Conservation (phyloP, 2,329 filamentous ascomycete genomes). For the Alternaria gansuensis region DNA sequence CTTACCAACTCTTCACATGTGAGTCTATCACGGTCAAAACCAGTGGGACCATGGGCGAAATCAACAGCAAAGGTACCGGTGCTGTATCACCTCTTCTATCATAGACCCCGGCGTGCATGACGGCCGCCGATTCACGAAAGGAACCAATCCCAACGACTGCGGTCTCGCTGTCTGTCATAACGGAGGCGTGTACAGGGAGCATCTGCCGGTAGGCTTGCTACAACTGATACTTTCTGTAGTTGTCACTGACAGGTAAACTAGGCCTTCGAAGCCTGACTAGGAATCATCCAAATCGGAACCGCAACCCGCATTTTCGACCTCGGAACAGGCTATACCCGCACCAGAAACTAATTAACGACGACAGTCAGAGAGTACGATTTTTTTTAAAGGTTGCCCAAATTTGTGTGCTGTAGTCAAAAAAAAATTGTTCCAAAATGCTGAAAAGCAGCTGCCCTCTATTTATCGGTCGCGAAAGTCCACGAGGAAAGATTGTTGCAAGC, state of each 20-base stretch:
- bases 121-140: background rate
- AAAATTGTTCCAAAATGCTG: too few species aligned
- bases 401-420: too few species aligned
- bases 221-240: background rate
- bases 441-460: too few species aligned
- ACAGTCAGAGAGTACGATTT: background rate
- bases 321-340: background rate
- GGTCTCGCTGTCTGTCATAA: background rate
- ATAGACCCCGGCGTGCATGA: background rate
- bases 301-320: background rate
- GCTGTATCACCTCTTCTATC: background rate
- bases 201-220: background rate
- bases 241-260: background rate
- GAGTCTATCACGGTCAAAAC: too few species aligned
- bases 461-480: too few species aligned
- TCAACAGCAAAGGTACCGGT: too few species aligned
- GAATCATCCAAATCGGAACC: background rate
- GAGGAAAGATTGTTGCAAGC: too few species aligned
- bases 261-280: constrained; percentile 4
- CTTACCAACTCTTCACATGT: background rate
- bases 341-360: background rate
- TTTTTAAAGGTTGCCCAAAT: too few species aligned
- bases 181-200: background rate
- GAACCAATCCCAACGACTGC: background rate
- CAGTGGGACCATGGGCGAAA: too few species aligned